Evolutionary conservation across 495 filamentous ascomycete species (phyloP), one percentile per base, ranked within the genome.

Genomic region (Clavariopsis aquatica): DNA sequence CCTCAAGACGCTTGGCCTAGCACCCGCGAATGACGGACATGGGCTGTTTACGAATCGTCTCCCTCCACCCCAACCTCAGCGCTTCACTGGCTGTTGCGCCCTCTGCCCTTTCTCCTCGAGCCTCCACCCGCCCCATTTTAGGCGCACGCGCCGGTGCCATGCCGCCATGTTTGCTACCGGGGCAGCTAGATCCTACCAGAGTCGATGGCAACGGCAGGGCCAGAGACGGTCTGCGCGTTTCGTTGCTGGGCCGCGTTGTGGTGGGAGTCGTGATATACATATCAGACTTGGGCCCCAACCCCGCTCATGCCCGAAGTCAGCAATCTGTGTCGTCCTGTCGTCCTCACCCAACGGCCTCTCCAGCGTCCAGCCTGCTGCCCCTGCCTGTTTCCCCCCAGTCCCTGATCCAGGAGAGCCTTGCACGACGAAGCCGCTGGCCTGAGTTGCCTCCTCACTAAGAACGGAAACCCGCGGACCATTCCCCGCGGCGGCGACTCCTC

Each of bases 71-170:
- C 41, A 36, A 31, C 46, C 46, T 28, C 20, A 22, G 54, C 66
- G 53, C 55, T 52, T 60, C 52, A 69, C 57, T 69, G 67, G 67
- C 56, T 56, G 47, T 24, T 29, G 46, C 36, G 26, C 28, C 31
- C 55, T 59, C 22, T 17, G 52, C 41, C 55, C 57, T 52, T 41
- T 24, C 47, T 31, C 57, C 43, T 57, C 57, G 55, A 43, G 49
- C 60, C 51, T 52, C 36, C 46, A 47, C 60, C 60, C 60, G 64
- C 41, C 66, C 62, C 31, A 34, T 27, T 51, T 58, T 63, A 63
- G 38, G 47, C 56, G 63, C 64, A 66, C 63, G 63, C 68, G 68
- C 68, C 60, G 63, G 31, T 22, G 26, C 29, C n/a, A n/a, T 49
- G 20, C 31, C 31, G 31, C 31, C 31, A 34, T 34, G 31, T 34